Evolutionary conservation across 2,329 filamentous ascomycete species (phyloP), one percentile per base, ranked within the genome.

Genomic region (Aspergillus caelatus): DNA sequence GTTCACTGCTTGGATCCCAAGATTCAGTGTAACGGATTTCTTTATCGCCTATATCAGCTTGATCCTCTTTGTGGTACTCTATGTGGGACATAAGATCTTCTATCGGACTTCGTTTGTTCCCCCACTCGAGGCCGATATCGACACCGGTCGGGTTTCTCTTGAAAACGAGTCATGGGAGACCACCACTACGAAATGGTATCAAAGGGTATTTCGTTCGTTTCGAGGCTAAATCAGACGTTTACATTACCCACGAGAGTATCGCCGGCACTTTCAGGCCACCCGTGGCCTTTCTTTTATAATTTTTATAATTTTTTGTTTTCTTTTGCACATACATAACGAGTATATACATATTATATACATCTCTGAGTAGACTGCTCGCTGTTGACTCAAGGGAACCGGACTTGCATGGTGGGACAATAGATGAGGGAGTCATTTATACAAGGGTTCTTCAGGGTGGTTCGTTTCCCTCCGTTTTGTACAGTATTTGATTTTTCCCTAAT

Each of bases 11-110:
- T 91, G 91, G 72, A 88, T 91, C 46, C 79, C 78, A 1, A 65
- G 48, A 9, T 91, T 89, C 86, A 81, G 78, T 70, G 84, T 84
- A 7, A 81, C 81, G 59, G 78, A 83, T 52, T 92, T 91, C 70
- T 90, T 91, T 65, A 82, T 86, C 1, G 82, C 84, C 6, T 91
- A 91, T 69, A 74, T 90, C 70, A 89, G 87, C 66, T 71, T 91
- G 62, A 86, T 91, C 30, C 72, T 91, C 3, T 91, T 91, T 69
- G 71, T 84, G 3, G 82, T 85, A 4, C 74, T 90, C 14, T 89
- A 85, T 68, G 60, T 84, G 1, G 87, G 85, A 1, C 89, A 91
- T 79, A 91, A 91, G 67, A 45, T 81, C 16, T 53, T 79, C 7
- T 79, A 66, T 61, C 73, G 73, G 59, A 74, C 76, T 2, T 68